These are phyloP conservation scores for Aegilops bicornis DNA, from an alignment of 176 grass and related monocot species.

Conservation along the genomic window DNA sequence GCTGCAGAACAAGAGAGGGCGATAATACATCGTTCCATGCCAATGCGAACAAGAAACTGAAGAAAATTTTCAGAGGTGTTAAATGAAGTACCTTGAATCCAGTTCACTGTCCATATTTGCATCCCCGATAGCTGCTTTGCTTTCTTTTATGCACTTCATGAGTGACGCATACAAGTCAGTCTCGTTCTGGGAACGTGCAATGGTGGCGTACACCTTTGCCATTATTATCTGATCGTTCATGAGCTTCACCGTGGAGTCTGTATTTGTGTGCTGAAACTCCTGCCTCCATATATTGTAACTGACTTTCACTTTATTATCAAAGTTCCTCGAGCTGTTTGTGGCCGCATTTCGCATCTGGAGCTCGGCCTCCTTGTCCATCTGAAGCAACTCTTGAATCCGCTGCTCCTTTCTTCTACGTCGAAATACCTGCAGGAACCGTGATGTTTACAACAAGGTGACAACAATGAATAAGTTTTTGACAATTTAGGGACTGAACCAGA, in stretches of 20 bases:
- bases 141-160: constrained; percentile 72
- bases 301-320: constrained; percentile 50
- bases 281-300: constrained; percentile 82
- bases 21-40: constrained; percentile 14
- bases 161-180: constrained; percentile 52
- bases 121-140: constrained; percentile 51
- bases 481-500: background rate
- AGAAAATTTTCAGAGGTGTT: constrained; percentile 10
- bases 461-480: background rate
- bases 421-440: constrained; percentile 44
- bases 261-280: constrained; percentile 51
- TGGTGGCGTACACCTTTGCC: constrained; percentile 77
- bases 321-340: constrained; percentile 56
- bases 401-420: constrained; percentile 62
- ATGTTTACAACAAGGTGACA: background rate
- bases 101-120: constrained; percentile 60
- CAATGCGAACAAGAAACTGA: background rate
- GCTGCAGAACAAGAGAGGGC: constrained; percentile 48
- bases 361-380: constrained; percentile 62
- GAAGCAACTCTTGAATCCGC: constrained; percentile 51
- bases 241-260: constrained; percentile 60
- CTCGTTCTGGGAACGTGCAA: constrained; percentile 63
- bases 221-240: constrained; percentile 91
- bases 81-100: constrained; percentile 47
- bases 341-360: constrained; percentile 43